A percentile compares a stretch with the other conserved stretches of the same genome.
Evolutionary conservation across 2,329 filamentous ascomycete species (phyloP).

Genomic region (Aspergillus candidus): DNA sequence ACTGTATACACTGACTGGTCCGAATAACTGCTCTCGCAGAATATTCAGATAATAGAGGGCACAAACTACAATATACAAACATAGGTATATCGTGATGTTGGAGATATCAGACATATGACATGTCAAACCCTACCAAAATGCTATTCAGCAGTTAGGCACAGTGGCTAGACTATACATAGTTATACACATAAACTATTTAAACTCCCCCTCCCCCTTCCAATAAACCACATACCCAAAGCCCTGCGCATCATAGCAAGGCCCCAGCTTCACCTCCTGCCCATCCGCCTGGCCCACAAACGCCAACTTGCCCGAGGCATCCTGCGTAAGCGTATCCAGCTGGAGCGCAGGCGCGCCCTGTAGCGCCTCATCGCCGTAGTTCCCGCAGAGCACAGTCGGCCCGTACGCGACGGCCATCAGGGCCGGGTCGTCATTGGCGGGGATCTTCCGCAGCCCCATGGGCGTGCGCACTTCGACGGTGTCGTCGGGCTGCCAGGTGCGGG

Average conservation of each 20-base stretch:
- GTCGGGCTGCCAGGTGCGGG: conserved; percentile 38
- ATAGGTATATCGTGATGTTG: no score
- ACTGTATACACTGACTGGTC: no score
- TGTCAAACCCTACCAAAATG: no score
- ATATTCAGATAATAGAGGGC: no score
- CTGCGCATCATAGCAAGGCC: conserved; percentile 11
- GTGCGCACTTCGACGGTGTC: conserved; percentile 42
- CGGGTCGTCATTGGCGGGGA: conserved; percentile 45
- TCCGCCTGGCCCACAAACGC: conserved; percentile 6
- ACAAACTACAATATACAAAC: no score
- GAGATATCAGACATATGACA: no score
- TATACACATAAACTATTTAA: no score
- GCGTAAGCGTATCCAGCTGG: neutral
- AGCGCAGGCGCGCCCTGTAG: conserved; percentile 1
- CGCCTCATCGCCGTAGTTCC: conserved; percentile 39
- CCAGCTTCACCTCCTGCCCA: conserved; percentile 3
- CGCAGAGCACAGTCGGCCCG: conserved; percentile 43
- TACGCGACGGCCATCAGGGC: conserved; percentile 43
- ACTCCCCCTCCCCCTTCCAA: neutral
- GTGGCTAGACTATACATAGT: no score
- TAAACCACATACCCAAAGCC: conserved; percentile 10
- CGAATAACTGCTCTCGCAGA: no score
- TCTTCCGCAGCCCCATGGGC: conserved; percentile 40
- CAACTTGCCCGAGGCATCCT: neutral
- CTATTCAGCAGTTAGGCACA: no score